Evolutionary conservation across 176 grass and related monocot species (phyloP), one percentile per base, ranked within the genome.

Genomic region (Pontederia paniculata): DNA sequence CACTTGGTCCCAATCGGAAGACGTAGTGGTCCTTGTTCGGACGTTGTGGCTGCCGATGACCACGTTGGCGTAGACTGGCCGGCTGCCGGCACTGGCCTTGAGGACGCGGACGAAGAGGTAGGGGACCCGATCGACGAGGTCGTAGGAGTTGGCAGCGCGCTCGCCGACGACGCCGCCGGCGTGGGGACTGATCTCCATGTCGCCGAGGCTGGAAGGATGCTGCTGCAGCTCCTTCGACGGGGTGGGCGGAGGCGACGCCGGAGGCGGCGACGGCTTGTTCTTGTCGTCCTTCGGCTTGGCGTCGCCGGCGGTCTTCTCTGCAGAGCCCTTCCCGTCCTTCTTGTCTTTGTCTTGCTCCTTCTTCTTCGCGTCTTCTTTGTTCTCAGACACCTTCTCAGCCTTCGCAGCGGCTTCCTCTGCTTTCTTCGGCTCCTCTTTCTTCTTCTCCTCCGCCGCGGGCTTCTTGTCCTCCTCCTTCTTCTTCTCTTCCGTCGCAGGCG

Each of bases 41-140:
- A 98, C 93, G n/a, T 60, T 74, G 72, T 91, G 86, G 14, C 68
- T 81, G 67, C 93, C 93, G 66, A 91, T 75, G 48, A 77, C 65
- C 23, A 98, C 70, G 65, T 91, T 81, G 10, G 83, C 77, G 76
- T 91, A 80, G 15, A 80, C 59, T 0, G 67, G 70, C 42, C 48
- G 79, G 0, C 55, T 59, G 41, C 20, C 71, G 8, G 63, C 60
- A 5, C 69, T 75, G 0, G 86, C 83, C 72, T 88, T 98, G 60
- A 98, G 93, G 31, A 98, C 78, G 2, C 93, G 93, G 60, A 98
- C 83, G 66, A 98, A 98, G 15, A 98, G 80, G 80, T 91, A 98
- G 0, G 80, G 72, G 23, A 98, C 80, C 52, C 86, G 86, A 2
- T 90, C 83, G 13, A 98, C 93, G 44, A 98, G 80, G 55, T 98